Base-by-base conservation (phyloP, 345 rosid genomes). In the Eucalyptus cloeziana region DNA sequence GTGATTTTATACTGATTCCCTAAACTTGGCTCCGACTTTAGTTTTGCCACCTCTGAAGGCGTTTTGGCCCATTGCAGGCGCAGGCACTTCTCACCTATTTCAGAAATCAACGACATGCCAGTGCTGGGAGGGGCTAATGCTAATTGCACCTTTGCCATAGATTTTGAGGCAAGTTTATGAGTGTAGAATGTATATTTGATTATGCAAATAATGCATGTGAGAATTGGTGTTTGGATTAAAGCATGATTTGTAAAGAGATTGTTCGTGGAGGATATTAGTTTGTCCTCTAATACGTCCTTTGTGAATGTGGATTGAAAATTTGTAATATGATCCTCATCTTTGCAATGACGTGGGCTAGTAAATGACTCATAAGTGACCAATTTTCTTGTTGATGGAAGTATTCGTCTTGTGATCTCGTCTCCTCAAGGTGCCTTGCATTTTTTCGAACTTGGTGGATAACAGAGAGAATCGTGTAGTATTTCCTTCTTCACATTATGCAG, bases 71-170 rank as follows among this genome's bases (percentile, higher is more conserved):
- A 85, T 87, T 89, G 90, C 96, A 98, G 99, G 99, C 99, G 49
- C 99, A 95, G 91, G 91, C 95, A 56, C 93, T 98, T 85, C 98
- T 98, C 60, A 95, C 94, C 92, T 92, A 86, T 93, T 97, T 97
- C 93, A 94, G 96, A 90, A 95, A 89, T 93, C 98, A 97, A 88
- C 93, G 98, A 76, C 96, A 95, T 90, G 97, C 95, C 87, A 94
- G 89, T 88, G 91, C 94, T 1, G 97, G 94, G 31, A 94, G 97
- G 92, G 94, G 94, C 90, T 96, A 94, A 97, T 85, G 27, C 44
- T 80, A 24, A n/a, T 37, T 50, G 64, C 80, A 47, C 17, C 87
- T 43, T 24, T 83, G 76, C 86, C 87, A 86, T 27, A 91, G 90
- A 90, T 92, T 89, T 87, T 87, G 90, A 90, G 86, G 88, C 87